Evolutionary conservation across 768 basidiomycete genomes (phyloP).

Genomic region (Amanita rubescens): DNA sequence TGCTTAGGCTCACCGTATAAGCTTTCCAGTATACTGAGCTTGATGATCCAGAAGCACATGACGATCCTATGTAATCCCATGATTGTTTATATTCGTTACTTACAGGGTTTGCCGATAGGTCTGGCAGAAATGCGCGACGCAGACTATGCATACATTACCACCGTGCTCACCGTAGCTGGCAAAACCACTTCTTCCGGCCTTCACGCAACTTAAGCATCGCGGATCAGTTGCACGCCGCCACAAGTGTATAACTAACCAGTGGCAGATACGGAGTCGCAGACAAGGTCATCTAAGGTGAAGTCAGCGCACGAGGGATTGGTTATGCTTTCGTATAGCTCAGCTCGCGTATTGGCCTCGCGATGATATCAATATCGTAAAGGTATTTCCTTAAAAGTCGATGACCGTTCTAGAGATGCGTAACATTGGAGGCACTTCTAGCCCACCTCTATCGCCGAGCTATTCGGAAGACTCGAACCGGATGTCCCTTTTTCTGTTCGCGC

Average conservation of each 20-base stretch:
- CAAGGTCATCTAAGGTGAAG: background rate
- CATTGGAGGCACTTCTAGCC: conserved; percentile 1
- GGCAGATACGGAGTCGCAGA: background rate
- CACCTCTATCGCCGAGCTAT: background rate
- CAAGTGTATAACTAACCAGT: background rate
- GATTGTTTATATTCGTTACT: background rate
- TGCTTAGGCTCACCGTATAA: background rate
- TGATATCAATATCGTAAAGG: background rate
- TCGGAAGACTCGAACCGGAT: background rate
- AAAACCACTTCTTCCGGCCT: background rate
- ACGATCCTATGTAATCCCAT: conserved; percentile 3
- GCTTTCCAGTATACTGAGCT: background rate
- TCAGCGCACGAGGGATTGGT: background rate
- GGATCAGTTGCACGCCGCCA: conserved; percentile 1
- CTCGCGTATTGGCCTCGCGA: background rate
- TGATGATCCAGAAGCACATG: conserved; percentile 3
- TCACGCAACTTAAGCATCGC: background rate
- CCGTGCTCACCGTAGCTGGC: background rate
- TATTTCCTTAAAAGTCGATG: background rate
- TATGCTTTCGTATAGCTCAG: background rate
- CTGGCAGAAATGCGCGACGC: background rate
- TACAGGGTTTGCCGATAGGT: background rate
- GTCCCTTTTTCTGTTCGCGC: background rate
- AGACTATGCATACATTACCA: background rate
- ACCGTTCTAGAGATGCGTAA: background rate